phyloP scores from a whole-genome alignment of 805 yeast species.

The Torulaspora gathmanii region DNA sequence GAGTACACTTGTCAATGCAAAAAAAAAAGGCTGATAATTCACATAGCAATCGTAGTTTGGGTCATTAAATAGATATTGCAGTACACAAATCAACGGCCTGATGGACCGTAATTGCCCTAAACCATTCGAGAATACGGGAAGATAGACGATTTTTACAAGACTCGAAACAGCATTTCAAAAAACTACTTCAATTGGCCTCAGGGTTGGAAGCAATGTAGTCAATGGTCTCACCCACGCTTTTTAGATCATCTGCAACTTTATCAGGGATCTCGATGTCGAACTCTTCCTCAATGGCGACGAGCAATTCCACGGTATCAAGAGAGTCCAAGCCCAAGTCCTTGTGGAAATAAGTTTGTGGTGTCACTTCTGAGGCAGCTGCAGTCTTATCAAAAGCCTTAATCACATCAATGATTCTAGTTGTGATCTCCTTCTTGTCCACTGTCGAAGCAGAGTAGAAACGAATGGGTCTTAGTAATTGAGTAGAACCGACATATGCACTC shows the following conservation, averaged over 20 bases:
- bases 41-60: slow-evolving; percentile 8
- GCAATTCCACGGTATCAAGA: slow-evolving; percentile 89
- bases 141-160: slow-evolving; percentile 14
- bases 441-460: slow-evolving; percentile 58
- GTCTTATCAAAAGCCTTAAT: slow-evolving; percentile 61
- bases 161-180: background rate
- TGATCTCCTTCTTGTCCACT: slow-evolving; percentile 70
- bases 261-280: slow-evolving; percentile 82
- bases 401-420: slow-evolving; percentile 77
- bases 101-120: slow-evolving; percentile 3
- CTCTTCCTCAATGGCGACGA: slow-evolving; percentile 94
- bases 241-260: slow-evolving; percentile 87
- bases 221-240: slow-evolving; percentile 89
- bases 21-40: background rate
- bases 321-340: slow-evolving; percentile 69
- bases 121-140: background rate
- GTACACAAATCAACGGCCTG: slow-evolving; percentile 6
- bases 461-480: slow-evolving; percentile 17
- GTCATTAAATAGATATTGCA: slow-evolving; percentile 6
- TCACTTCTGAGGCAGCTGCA: slow-evolving; percentile 41
- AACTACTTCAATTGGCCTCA: slow-evolving; percentile 35
- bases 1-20: background rate
- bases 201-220: slow-evolving; percentile 75
- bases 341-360: slow-evolving; percentile 44
- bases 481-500: slow-evolving; percentile 30